These are phyloP conservation scores for Coemansia sp. DNA, from an alignment of 192 early-diverging fungal genomes.

Conservation along the genomic window DNA sequence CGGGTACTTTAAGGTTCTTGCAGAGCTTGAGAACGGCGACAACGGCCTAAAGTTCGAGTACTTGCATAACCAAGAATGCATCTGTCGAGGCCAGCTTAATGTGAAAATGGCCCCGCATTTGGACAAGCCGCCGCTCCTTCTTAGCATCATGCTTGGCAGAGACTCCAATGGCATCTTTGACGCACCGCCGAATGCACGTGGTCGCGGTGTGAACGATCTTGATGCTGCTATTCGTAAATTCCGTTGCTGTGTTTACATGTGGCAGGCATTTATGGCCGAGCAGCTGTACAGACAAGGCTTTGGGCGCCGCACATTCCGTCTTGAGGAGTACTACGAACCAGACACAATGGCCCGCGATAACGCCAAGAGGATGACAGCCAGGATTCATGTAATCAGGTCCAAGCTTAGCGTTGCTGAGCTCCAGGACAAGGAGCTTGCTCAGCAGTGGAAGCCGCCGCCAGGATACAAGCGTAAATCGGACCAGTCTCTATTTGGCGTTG, in stretches of 20 bases:
- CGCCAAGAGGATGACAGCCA: constrained; percentile 54
- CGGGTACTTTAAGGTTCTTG: constrained; percentile 62
- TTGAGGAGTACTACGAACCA: constrained; percentile 59
- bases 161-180: constrained; percentile 64
- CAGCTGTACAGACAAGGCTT: constrained; percentile 70
- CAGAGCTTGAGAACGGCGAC: constrained; percentile 58
- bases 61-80: constrained; percentile 20
- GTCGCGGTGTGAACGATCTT: constrained; percentile 48
- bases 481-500: constrained; percentile 56
- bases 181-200: constrained; percentile 57
- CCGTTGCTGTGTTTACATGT: constrained; percentile 65
- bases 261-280: constrained; percentile 74
- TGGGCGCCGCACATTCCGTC: constrained; percentile 67
- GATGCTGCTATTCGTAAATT: constrained; percentile 59
- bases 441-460: constrained; percentile 56
- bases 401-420: constrained; percentile 57
- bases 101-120: constrained; percentile 55
- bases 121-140: constrained; percentile 61
- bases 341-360: constrained; percentile 59
- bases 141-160: constrained; percentile 60
- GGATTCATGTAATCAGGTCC: constrained; percentile 58
- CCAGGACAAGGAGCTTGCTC: constrained; percentile 59
- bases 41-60: constrained; percentile 60
- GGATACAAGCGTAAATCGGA: constrained; percentile 42
- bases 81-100: constrained; percentile 30